These are phyloP conservation scores for Babesia bovis DNA, from an alignment of 169 alveolate genomes.

Conservation along the genomic window DNA sequence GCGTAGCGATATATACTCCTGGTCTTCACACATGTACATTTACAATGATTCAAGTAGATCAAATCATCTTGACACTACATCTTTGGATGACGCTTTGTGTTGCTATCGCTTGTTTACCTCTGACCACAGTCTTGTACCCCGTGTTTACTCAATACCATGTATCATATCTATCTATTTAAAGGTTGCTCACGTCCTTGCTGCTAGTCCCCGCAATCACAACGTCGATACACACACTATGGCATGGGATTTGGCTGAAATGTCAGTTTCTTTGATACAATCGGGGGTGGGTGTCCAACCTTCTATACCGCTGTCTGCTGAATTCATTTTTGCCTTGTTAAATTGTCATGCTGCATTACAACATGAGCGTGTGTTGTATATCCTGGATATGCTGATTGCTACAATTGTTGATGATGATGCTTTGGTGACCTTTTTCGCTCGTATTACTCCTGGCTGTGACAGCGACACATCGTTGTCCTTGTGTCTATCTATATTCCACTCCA, in stretches of 20 bases:
- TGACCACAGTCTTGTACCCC: conserved; percentile 40
- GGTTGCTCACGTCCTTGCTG: conserved; percentile 47
- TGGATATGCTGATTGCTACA: not conserved
- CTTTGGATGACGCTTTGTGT: conserved; percentile 56
- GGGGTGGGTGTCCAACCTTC: not conserved
- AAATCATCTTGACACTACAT: conserved; percentile 42
- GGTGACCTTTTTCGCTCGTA: conserved; percentile 8
- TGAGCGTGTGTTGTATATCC: not conserved
- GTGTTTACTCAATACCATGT: conserved; percentile 30
- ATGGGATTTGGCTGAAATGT: not conserved
- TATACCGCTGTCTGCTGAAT: conserved; percentile 43
- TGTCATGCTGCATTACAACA: too few species aligned
- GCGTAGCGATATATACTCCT: conserved; percentile 17
- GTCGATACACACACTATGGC: not conserved
- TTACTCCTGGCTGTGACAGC: conserved; percentile 1
- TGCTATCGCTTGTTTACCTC: conserved; percentile 14
- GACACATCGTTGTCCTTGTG: conserved; percentile 18
- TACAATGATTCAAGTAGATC: not conserved
- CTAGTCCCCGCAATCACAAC: not conserved
- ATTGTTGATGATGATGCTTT: not conserved
- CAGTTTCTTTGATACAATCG: not conserved
- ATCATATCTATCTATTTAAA: conserved; percentile 41
- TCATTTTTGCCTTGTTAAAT: conserved; percentile 15
- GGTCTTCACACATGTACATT: conserved; percentile 34
- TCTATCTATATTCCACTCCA: conserved; percentile 13